phyloP scores from a whole-genome alignment of 306 rosid species.

The Lagenaria siceraria region DNA sequence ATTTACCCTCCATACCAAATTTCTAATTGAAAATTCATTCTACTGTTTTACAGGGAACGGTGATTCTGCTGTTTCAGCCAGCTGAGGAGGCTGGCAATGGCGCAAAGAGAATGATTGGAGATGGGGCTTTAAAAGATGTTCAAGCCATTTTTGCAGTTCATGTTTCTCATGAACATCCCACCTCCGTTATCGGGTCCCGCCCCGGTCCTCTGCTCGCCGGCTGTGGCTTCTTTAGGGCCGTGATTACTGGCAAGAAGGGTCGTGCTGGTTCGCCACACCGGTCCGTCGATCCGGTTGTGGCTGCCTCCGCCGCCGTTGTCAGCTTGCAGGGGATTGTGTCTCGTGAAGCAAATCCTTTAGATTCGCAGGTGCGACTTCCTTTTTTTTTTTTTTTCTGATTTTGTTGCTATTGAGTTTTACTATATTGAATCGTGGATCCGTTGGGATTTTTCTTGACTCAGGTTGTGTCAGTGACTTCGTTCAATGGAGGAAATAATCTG shows the following conservation, averaged over 20 bases:
- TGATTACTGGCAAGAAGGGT: slow-evolving; percentile 44
- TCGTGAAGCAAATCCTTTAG: slow-evolving; percentile 84
- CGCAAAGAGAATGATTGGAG: slow-evolving; percentile 82
- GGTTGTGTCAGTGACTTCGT: slow-evolving; percentile 83
- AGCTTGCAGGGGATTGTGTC: slow-evolving; percentile 93
- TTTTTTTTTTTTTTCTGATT: not conserved
- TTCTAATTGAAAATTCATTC: not conserved
- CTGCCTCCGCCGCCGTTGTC: slow-evolving; percentile 74
- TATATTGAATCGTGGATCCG: not conserved
- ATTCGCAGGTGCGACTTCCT: slow-evolving; percentile 44
- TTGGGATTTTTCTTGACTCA: not conserved
- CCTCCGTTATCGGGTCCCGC: slow-evolving; percentile 67
- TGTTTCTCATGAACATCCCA: slow-evolving; percentile 81
- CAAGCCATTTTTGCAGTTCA: slow-evolving; percentile 89
- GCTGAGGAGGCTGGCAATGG: slow-evolving; percentile 99
- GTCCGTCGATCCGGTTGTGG: slow-evolving; percentile 65
- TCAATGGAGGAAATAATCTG: slow-evolving; percentile 65
- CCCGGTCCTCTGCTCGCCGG: slow-evolving; percentile 88
- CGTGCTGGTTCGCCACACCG: slow-evolving; percentile 31
- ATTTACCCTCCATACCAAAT: not conserved
- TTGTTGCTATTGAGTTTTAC: not conserved
- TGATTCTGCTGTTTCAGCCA: slow-evolving; percentile 78
- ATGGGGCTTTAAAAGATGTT: slow-evolving; percentile 72
- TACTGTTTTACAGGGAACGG: slow-evolving; percentile 53
- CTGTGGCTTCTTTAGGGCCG: slow-evolving; percentile 85